Evolutionary conservation across 371 early-diverging fungal genomes (phyloP).

Genomic region (Thermomucor indicae-seudaticae): DNA sequence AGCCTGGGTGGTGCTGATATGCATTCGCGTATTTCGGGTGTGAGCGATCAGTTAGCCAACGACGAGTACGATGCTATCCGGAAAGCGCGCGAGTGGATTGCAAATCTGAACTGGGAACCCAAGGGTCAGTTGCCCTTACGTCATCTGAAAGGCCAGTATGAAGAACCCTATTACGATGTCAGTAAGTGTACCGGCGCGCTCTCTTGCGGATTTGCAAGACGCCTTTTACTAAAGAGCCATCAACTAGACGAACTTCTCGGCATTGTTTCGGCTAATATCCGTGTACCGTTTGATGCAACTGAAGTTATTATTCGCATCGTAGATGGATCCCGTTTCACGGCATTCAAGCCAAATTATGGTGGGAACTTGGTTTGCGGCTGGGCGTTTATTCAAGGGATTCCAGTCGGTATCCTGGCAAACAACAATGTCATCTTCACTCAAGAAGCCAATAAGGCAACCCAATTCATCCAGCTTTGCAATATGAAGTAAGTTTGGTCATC

Average conservation of each 20-base stretch:
- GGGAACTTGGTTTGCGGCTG: conserved; percentile 64
- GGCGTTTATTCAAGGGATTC: conserved; percentile 66
- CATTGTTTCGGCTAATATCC: conserved; percentile 62
- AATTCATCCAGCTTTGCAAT: conserved; percentile 76
- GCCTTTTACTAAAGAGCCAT: neutral
- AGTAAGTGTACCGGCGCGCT: too few relatives aligned
- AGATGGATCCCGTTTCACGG: conserved; percentile 61
- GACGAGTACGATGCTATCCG: conserved; percentile 65
- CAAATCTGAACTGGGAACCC: conserved; percentile 61
- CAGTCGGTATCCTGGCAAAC: conserved; percentile 71
- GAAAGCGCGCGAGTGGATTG: conserved; percentile 65
- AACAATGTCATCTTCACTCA: conserved; percentile 70
- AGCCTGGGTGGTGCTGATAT: conserved; percentile 74
- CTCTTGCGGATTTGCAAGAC: neutral
- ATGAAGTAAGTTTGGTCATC: conserved; percentile 39
- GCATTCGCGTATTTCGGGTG: conserved; percentile 67
- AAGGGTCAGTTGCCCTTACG: conserved; percentile 49
- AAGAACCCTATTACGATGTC: conserved; percentile 54
- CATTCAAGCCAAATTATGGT: conserved; percentile 69
- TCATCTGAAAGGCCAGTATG: conserved; percentile 47
- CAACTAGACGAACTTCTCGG: conserved; percentile 57
- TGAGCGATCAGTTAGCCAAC: conserved; percentile 61
- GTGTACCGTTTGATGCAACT: conserved; percentile 64
- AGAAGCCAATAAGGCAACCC: conserved; percentile 75
- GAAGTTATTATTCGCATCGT: conserved; percentile 68